These are phyloP conservation scores for Alternaria solani DNA, from an alignment of 2,329 filamentous ascomycete genomes.

Conservation along the genomic window DNA sequence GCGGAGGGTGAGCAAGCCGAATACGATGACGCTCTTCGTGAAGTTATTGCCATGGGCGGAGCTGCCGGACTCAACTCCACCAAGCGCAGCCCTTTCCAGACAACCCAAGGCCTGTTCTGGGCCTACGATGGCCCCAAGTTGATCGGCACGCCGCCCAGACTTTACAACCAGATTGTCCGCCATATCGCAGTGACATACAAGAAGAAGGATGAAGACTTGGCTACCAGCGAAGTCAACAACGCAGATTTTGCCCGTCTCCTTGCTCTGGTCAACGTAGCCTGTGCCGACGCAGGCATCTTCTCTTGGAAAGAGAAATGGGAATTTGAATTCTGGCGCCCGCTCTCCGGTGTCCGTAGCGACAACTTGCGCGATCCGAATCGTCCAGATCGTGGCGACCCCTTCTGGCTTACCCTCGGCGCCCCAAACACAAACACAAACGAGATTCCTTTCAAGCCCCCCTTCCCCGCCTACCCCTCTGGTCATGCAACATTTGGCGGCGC, in stretches of 20 bases:
- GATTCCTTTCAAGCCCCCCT: slow-evolving; percentile 36
- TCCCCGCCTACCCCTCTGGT: slow-evolving; percentile 38
- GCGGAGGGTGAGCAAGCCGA: slow-evolving; percentile 11
- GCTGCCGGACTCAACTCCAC: slow-evolving; percentile 17
- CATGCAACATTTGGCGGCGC: slow-evolving; percentile 39
- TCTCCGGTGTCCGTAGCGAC: slow-evolving; percentile 37
- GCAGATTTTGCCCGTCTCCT: slow-evolving; percentile 41
- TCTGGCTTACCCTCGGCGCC: slow-evolving; percentile 34
- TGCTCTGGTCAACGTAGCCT: slow-evolving; percentile 33
- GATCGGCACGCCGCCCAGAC: slow-evolving; percentile 28
- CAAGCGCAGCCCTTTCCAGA: slow-evolving; percentile 22
- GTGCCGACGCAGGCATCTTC: slow-evolving; percentile 40
- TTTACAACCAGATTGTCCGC: slow-evolving; percentile 36
- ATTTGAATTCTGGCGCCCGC: slow-evolving; percentile 42
- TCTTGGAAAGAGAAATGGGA: slow-evolving; percentile 41
- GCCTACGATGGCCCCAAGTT: slow-evolving; percentile 27
- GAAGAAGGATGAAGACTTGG: slow-evolving; percentile 5
- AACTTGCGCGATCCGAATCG: slow-evolving; percentile 27
- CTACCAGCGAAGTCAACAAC: slow-evolving; percentile 27
- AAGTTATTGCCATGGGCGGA: slow-evolving; percentile 23
- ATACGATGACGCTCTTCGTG: slow-evolving; percentile 20
- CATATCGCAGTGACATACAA: slow-evolving; percentile 30
- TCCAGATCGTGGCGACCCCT: slow-evolving; percentile 27
- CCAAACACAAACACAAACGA: slow-evolving; percentile 36
- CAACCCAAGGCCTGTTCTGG: slow-evolving; percentile 21